Percentiles rank a stretch among this genome's conserved stretches.
phyloP scores from a whole-genome alignment of 2,329 filamentous ascomycete genomes.

The Plenodomus biglobosus region DNA sequence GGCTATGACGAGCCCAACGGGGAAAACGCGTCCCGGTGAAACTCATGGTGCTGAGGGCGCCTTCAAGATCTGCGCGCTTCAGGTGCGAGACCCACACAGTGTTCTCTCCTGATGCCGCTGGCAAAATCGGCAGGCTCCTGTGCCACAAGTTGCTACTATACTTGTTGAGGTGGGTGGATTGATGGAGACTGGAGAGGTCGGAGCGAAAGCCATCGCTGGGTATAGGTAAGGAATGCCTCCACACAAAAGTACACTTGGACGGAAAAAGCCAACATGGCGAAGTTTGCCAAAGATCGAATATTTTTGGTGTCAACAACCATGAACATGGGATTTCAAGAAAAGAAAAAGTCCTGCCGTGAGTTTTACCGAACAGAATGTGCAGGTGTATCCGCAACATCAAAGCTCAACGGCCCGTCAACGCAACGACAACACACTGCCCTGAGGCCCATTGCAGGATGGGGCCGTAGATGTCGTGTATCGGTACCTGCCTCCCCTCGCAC shows the following conservation, averaged over 20 bases:
- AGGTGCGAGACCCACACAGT: not conserved
- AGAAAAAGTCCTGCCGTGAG: not conserved
- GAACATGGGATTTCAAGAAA: not conserved
- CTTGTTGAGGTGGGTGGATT: not conserved
- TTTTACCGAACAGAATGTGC: not conserved
- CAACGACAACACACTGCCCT: constrained; percentile 4
- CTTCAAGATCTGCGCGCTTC: not conserved
- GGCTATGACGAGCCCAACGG: constrained; percentile 3
- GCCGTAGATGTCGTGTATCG: constrained; percentile 2
- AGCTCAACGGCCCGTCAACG: constrained; percentile 4
- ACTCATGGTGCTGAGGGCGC: constrained; percentile 2
- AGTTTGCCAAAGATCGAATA: not conserved
- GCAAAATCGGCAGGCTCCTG: not conserved
- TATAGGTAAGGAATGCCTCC: not conserved
- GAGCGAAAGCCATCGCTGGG: not conserved
- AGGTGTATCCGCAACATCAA: constrained; percentile 3
- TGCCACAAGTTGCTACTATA: constrained; percentile 3
- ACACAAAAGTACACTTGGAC: not conserved
- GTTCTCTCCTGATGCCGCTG: constrained; percentile 2
- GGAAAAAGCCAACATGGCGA: not conserved
- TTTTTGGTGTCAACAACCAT: too few relatives aligned
- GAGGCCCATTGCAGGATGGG: constrained; percentile 1
- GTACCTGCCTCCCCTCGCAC: constrained; percentile 8
- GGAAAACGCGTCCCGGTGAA: constrained; percentile 10
- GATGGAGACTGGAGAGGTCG: not conserved